Evolutionary conservation across 169 alveolate genomes (phyloP).

Genomic region (Plasmodium ovale): DNA sequence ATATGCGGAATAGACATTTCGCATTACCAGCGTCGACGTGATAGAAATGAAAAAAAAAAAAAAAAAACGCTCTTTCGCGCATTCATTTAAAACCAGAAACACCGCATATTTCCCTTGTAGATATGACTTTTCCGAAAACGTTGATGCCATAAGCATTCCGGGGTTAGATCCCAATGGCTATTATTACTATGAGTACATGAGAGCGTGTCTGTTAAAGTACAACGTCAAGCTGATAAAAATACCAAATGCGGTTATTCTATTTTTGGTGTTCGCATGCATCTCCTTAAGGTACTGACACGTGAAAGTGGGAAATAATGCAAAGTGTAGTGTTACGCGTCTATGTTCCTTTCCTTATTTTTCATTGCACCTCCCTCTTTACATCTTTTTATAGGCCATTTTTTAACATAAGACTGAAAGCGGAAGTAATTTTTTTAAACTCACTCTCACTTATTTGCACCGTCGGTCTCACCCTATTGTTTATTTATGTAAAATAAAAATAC

Average conservation of each 20-base stretch:
- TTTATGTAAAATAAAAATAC: conserved; percentile 42
- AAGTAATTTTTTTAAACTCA: conserved; percentile 77
- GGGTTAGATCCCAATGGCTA: conserved; percentile 86
- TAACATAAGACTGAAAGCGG: conserved; percentile 80
- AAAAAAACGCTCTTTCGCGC: conserved; percentile 51
- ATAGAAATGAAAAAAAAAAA: conserved; percentile 9
- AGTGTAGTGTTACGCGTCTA: neutral
- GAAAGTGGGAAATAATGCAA: neutral
- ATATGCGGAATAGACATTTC: conserved; percentile 75
- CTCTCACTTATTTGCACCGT: conserved; percentile 76
- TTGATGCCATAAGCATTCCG: conserved; percentile 82
- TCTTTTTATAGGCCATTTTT: conserved; percentile 77
- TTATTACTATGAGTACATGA: conserved; percentile 87
- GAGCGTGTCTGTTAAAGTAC: conserved; percentile 84
- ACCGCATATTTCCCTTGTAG: conserved; percentile 71
- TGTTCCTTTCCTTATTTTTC: conserved; percentile 17
- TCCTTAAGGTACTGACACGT: conserved; percentile 75
- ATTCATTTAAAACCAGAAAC: neutral
- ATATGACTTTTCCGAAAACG: conserved; percentile 86
- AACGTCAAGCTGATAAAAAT: conserved; percentile 83
- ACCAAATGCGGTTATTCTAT: conserved; percentile 81
- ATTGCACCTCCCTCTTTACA: too few species aligned
- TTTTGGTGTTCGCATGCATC: conserved; percentile 78
- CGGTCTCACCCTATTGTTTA: conserved; percentile 72
- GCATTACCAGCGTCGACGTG: neutral